phyloP scores from a whole-genome alignment of 345 rosid species.

The Acer yangbiense region DNA sequence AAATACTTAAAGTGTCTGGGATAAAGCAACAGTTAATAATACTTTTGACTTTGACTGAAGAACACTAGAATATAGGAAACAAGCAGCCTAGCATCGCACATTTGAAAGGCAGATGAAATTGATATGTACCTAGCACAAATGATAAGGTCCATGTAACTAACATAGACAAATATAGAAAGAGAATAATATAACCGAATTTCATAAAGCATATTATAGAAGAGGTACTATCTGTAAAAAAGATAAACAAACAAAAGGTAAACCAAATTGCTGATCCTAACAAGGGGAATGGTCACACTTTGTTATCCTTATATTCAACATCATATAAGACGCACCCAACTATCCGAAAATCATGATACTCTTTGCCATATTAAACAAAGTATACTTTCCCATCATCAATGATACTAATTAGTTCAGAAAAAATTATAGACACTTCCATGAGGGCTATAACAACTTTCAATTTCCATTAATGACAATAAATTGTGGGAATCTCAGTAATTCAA shows the following conservation, averaged over 20 bases:
- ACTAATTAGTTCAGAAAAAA: neutral
- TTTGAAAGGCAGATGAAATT: neutral
- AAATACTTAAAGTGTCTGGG: neutral
- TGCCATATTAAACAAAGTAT: neutral
- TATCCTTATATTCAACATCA: neutral
- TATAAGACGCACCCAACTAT: neutral
- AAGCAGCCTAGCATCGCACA: neutral
- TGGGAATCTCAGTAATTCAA: neutral
- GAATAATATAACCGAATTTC: neutral
- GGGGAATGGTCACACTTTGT: neutral
- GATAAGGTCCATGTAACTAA: slow-evolving; percentile 4
- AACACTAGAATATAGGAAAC: neutral
- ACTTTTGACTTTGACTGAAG: neutral
- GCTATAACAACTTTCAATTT: neutral
- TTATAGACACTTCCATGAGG: neutral
- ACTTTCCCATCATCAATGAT: neutral
- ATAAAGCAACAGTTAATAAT: neutral
- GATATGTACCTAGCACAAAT: neutral
- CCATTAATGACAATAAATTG: neutral
- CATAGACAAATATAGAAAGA: neutral
- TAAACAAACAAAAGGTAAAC: neutral
- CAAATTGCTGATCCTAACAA: neutral
- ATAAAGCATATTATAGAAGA: neutral
- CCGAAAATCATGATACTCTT: neutral
- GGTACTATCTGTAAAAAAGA: neutral